Conservation (phyloP, 2,329 filamentous ascomycete genomes). For the Cladophialophora bantiana region DNA sequence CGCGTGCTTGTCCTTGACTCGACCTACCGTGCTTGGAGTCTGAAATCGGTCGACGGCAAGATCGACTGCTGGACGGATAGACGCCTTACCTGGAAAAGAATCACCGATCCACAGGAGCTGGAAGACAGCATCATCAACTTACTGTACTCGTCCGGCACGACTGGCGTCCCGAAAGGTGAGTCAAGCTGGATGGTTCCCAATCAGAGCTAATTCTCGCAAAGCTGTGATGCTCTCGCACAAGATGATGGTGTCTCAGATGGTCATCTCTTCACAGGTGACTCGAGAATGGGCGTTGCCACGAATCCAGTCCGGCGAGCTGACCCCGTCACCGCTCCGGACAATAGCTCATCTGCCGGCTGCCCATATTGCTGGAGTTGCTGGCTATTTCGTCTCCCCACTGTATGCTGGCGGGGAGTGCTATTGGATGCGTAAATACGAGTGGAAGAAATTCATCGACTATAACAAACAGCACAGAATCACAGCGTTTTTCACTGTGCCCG, state of each 20-base stretch:
- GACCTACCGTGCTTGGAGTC: slow-evolving; percentile 34
- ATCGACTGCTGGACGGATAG: slow-evolving; percentile 4
- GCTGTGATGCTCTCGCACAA: slow-evolving; percentile 52
- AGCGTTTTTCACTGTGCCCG: slow-evolving; percentile 65
- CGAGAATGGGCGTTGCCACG: slow-evolving; percentile 27
- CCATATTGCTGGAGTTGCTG: slow-evolving; percentile 58
- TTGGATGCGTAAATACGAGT: slow-evolving; percentile 70
- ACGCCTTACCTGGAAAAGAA: slow-evolving; percentile 57
- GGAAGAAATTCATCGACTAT: slow-evolving; percentile 62
- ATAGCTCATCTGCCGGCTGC: slow-evolving; percentile 55
- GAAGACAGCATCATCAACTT: slow-evolving; percentile 55
- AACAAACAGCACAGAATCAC: slow-evolving; percentile 60
- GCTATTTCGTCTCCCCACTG: slow-evolving; percentile 56
- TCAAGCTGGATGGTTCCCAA: neutral
- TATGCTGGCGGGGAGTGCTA: slow-evolving; percentile 59
- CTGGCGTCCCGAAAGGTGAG: slow-evolving; percentile 53
- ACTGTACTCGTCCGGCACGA: slow-evolving; percentile 58
- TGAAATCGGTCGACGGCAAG: neutral
- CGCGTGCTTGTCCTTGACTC: slow-evolving; percentile 62
- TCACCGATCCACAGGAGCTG: slow-evolving; percentile 60
- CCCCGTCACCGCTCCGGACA: neutral
- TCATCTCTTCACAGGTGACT: slow-evolving; percentile 32
- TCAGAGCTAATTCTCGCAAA: neutral
- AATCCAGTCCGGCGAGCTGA: neutral
- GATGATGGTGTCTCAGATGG: slow-evolving; percentile 52